Evolutionary conservation across 139 green algal genomes (phyloP).

Genomic region (Tetratostichococcus sp.): DNA sequence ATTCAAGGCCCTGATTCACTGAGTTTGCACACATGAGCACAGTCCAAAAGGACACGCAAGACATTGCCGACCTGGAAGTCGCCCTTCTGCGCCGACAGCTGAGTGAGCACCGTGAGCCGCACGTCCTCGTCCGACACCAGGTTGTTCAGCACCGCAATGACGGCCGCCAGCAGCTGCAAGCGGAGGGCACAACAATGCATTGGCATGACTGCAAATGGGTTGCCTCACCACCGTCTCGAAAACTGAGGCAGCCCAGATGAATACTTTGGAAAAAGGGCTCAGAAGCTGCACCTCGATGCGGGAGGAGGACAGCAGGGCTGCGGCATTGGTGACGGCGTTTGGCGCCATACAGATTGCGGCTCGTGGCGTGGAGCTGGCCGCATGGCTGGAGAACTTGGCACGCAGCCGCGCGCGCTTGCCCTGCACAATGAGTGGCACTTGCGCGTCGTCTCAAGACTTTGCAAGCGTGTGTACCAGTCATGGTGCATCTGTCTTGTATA

Average conservation of each 20-base stretch:
- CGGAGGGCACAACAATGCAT: background rate
- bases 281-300: background rate
- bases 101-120: background rate
- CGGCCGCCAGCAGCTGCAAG: background rate
- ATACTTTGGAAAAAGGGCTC: background rate
- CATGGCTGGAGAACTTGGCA: background rate
- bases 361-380: background rate
- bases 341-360: background rate
- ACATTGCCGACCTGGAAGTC: background rate
- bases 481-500: no score
- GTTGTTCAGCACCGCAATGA: background rate
- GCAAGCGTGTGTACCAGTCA: background rate
- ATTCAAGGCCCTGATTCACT: background rate
- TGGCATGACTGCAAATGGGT: no score
- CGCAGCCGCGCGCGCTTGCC: background rate
- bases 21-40: background rate
- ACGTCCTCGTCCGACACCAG: background rate
- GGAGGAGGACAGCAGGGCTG: background rate
- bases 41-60: background rate
- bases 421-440: background rate
- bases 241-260: background rate
- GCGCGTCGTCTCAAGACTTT: no score
- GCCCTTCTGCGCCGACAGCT: background rate
- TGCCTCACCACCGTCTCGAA: background rate
- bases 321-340: background rate